These are phyloP conservation scores for Melastoma candidum DNA, from an alignment of 441 rosid species.

Conservation along the genomic window DNA sequence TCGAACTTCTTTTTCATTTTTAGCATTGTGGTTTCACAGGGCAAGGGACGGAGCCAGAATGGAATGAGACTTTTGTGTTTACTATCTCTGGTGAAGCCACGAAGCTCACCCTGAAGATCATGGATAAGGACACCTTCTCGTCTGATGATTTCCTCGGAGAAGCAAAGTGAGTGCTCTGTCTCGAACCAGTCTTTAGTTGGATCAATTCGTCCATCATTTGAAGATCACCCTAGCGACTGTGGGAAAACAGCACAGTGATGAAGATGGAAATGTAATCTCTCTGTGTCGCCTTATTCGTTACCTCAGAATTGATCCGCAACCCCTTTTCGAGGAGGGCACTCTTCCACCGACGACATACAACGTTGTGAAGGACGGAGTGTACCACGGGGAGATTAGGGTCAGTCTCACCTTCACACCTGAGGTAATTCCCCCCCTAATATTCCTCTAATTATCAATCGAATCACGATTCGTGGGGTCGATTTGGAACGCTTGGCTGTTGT, in stretches of 20 bases:
- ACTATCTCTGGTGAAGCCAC: slow-evolving; percentile 36
- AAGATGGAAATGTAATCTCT: not conserved
- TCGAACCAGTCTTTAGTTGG: not conserved
- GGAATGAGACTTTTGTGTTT: slow-evolving; percentile 79
- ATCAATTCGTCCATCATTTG: not conserved
- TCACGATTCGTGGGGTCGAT: too few relatives aligned
- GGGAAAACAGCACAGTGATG: not conserved
- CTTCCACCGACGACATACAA: slow-evolving; percentile 39
- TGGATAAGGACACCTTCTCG: slow-evolving; percentile 41
- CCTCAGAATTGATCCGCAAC: slow-evolving; percentile 38
- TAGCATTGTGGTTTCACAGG: slow-evolving; percentile 21
- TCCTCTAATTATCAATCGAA: too few relatives aligned
- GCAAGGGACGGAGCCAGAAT: slow-evolving; percentile 48
- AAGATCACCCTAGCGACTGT: too few relatives aligned
- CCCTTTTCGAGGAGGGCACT: slow-evolving; percentile 38
- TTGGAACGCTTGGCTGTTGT: too few relatives aligned
- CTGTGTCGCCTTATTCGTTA: not conserved
- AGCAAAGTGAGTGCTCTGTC: slow-evolving; percentile 34
- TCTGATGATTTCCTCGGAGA: slow-evolving; percentile 58
- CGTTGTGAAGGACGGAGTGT: slow-evolving; percentile 46
- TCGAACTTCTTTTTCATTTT: too few relatives aligned
- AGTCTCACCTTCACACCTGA: slow-evolving; percentile 46
- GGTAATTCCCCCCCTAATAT: slow-evolving; percentile 17
- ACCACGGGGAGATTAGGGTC: slow-evolving; percentile 42
- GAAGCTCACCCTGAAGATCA: slow-evolving; percentile 39